Conservation (phyloP, 345 rosid species). For the Syzygium oleosum region DNA sequence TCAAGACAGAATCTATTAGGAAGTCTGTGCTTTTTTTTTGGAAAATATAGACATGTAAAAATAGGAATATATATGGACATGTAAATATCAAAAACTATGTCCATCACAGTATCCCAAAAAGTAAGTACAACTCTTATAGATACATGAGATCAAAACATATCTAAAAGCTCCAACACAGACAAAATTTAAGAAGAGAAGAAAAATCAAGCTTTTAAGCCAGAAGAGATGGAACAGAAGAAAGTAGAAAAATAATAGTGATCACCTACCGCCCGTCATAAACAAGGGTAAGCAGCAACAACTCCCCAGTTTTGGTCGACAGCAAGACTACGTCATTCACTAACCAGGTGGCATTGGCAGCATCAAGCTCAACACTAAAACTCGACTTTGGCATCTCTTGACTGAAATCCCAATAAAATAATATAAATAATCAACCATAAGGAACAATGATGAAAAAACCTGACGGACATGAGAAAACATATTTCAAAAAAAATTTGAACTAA, state of each 20-base stretch:
- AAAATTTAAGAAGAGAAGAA: background rate
- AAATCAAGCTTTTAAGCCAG: background rate
- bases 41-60: background rate
- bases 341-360: conserved; percentile 90
- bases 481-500: background rate
- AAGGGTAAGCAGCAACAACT: conserved; percentile 74
- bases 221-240: background rate
- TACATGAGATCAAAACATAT: background rate
- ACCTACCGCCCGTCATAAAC: conserved; percentile 90
- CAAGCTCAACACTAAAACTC: conserved; percentile 82
- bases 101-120: background rate
- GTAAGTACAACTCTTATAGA: background rate
- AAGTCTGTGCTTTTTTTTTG: background rate
- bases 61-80: background rate
- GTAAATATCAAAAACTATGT: background rate
- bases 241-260: background rate
- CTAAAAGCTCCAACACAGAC: background rate
- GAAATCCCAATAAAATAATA: conserved; percentile 8
- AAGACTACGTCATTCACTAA: conserved; percentile 72
- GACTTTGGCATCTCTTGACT: conserved; percentile 95
- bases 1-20: background rate
- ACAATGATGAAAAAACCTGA: background rate
- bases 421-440: background rate
- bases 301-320: conserved; percentile 88
- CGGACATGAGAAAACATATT: background rate